Conservation (phyloP, 2,329 filamentous ascomycete genomes). For the Colletotrichum zoysiae region DNA sequence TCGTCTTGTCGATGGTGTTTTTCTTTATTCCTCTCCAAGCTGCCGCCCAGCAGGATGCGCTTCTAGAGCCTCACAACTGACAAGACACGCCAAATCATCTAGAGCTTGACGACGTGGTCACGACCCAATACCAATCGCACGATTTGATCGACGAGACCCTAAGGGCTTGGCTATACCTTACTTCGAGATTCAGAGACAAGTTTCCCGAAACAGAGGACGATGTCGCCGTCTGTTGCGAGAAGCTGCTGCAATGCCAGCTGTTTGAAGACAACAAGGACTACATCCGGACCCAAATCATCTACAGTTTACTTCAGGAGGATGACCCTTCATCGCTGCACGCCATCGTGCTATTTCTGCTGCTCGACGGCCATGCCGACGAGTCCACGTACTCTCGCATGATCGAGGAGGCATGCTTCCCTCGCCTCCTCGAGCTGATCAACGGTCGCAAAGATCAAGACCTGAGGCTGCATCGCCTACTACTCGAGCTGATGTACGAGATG, state of each 20-base stretch:
- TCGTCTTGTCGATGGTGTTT: background rate
- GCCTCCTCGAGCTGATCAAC: slow-evolving; percentile 85
- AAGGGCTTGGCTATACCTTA: slow-evolving; percentile 85
- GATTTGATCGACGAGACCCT: slow-evolving; percentile 84
- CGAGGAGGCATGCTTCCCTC: slow-evolving; percentile 83
- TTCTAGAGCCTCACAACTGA: slow-evolving; percentile 22
- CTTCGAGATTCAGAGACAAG: slow-evolving; percentile 80
- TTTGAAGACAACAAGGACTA: slow-evolving; percentile 85
- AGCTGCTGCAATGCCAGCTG: slow-evolving; percentile 79
- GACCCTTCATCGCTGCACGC: slow-evolving; percentile 83
- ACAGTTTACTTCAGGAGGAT: slow-evolving; percentile 91
- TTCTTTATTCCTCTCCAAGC: slow-evolving; percentile 6
- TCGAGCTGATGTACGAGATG: slow-evolving; percentile 97
- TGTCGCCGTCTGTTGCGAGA: slow-evolving; percentile 82
- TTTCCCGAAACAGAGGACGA: slow-evolving; percentile 83
- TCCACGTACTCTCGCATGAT: slow-evolving; percentile 89
- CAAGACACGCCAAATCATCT: slow-evolving; percentile 7
- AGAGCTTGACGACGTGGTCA: slow-evolving; percentile 64
- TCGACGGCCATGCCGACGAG: slow-evolving; percentile 86
- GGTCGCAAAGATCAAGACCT: slow-evolving; percentile 73
- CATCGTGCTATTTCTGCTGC: slow-evolving; percentile 85
- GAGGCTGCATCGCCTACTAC: slow-evolving; percentile 80
- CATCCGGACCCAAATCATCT: slow-evolving; percentile 91
- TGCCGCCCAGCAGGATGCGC: background rate
- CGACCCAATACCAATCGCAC: slow-evolving; percentile 62